Conservation (phyloP, 73 alveolate genomes). For the Stentor roeselii region DNA sequence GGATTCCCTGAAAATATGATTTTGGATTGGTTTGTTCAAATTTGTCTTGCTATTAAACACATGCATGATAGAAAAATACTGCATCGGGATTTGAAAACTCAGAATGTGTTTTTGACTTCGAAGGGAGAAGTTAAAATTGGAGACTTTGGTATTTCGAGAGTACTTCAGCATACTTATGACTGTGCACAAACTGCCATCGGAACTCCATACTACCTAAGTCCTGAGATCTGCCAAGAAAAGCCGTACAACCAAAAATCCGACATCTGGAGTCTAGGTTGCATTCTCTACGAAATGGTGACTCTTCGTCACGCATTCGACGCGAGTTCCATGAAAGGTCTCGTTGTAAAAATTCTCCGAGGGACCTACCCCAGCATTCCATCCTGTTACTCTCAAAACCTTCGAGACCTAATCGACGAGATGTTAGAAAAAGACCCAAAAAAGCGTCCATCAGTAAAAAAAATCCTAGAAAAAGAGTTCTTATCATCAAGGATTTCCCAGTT, state of each 20-base stretch:
- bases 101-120: slow-evolving; percentile 73
- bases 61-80: slow-evolving; percentile 56
- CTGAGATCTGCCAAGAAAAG: slow-evolving; percentile 44
- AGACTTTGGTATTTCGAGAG: slow-evolving; percentile 54
- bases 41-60: slow-evolving; percentile 58
- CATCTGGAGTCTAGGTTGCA: slow-evolving; percentile 95
- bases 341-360: slow-evolving; percentile 76
- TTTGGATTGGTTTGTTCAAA: slow-evolving; percentile 59
- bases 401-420: slow-evolving; percentile 65
- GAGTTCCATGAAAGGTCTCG: slow-evolving; percentile 79
- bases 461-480: slow-evolving; percentile 46
- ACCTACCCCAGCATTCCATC: slow-evolving; percentile 67
- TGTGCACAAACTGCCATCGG: slow-evolving; percentile 42
- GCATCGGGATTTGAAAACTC: slow-evolving; percentile 64
- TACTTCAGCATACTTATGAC: slow-evolving; percentile 46
- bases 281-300: slow-evolving; percentile 94
- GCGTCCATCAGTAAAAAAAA: slow-evolving; percentile 66
- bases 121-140: slow-evolving; percentile 39
- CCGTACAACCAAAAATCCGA: slow-evolving; percentile 31
- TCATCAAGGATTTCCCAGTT: slow-evolving; percentile 26
- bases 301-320: slow-evolving; percentile 98
- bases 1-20: slow-evolving; percentile 45
- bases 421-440: slow-evolving; percentile 70
- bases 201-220: slow-evolving; percentile 40
- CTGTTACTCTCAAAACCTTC: slow-evolving; percentile 45